These are phyloP conservation scores for Arctostaphylos glauca DNA, from an alignment of 148 eudicot species.

Conservation along the genomic window DNA sequence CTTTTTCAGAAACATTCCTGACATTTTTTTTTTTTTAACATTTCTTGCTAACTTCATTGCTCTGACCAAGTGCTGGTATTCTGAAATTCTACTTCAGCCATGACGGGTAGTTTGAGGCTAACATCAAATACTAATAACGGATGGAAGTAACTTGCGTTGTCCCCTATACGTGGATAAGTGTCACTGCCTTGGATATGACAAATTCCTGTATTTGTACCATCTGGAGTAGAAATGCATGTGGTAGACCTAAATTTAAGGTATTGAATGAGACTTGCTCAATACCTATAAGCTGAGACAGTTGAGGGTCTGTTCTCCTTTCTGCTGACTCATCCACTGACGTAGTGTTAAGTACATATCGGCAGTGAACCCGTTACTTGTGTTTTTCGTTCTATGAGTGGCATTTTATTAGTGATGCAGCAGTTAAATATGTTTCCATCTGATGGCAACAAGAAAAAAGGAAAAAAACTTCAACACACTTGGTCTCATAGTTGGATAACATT, in stretches of 20 bases:
- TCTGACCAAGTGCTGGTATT: constrained; percentile 32
- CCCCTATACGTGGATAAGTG: constrained; percentile 19
- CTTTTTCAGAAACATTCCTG: constrained; percentile 50
- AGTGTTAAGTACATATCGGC: neutral
- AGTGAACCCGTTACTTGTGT: neutral
- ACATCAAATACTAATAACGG: constrained; percentile 41
- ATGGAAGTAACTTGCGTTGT: constrained; percentile 27
- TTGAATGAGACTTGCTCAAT: neutral
- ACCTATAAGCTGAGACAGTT: neutral
- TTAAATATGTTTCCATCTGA: constrained; percentile 14
- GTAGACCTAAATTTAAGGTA: neutral
- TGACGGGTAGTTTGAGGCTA: constrained; percentile 76
- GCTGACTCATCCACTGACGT: constrained; percentile 7
- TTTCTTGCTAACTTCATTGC: constrained; percentile 54
- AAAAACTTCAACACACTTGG: no score
- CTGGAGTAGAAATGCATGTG: neutral
- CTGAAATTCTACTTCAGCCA: constrained; percentile 36
- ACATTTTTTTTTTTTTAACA: constrained; percentile 38
- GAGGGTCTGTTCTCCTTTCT: neutral
- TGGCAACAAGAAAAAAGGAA: neutral
- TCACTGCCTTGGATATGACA: neutral
- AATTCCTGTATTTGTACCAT: neutral
- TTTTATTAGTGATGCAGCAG: constrained; percentile 8
- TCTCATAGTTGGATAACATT: constrained; percentile 1
- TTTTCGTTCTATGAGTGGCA: neutral